Evolutionary conservation across 179 eudicot species (phyloP), one percentile per base, ranked within the genome.

Genomic region (Silene vulgaris): DNA sequence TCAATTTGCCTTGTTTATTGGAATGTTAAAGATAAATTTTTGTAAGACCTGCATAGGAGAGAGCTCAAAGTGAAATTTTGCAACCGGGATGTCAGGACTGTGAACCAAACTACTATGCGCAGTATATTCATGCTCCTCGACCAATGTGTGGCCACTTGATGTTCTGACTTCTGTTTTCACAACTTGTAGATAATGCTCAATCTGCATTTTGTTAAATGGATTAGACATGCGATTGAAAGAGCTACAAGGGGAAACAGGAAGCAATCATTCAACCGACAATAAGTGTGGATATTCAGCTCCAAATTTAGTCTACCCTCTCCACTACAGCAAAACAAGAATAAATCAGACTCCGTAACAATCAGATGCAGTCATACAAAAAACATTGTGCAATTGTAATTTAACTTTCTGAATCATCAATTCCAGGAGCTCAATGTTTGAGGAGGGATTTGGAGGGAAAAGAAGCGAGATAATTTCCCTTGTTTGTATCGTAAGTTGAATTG

Each of bases 181-280:
- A 48, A 88, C 86, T 89, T 95, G 97, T 77, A 95, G 85, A 87
- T 90, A 90, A 85, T 95, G 99, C 82, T 95, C 99, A 74, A 95
- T 87, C 99, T 95, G 90, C 87, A 86, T 45, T 69, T 17, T n/a
- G 72, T 69, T 45, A 17, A 52, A 28, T 40, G 37, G 29, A 71
- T 74, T 65, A 80, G 40, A 54, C 54, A 32, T 28, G 71, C 50
- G 8, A 32, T 52, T 6, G 30, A 28, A 45, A 48, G 59, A 8
- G 29, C 64, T 16, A 2, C 19, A 64, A 52, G 37, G 14, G 29
- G 60, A 72, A 70, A 5, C 65, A 19, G 40, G 4, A 19, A 54
- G 9, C 30, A 26, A 70, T 23, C 73, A 70, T 70, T 50, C 20
- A 23, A 70, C 23, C 66, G 17, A 19, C 29, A 72, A 30, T 6